Base-by-base conservation (phyloP, 108 stramenopile genomes). In the Aurantiochytrium sp. region DNA sequence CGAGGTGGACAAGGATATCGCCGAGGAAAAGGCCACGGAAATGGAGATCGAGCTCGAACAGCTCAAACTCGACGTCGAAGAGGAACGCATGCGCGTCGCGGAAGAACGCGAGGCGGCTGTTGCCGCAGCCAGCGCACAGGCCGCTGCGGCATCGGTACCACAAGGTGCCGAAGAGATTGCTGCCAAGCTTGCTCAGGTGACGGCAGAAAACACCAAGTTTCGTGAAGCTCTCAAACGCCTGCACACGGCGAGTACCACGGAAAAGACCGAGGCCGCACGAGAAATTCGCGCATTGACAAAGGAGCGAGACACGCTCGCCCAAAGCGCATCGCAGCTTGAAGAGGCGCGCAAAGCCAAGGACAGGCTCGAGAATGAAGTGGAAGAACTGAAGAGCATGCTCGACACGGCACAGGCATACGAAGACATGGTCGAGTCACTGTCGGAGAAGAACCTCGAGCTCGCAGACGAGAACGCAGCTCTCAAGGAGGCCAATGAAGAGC, bases 401-500 rank as follows among this genome's bases (percentile, higher is more conserved):
- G 76, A 83, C 51, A 83, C 76, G 16, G 76, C 76, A 35, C 76
- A 83, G 51, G 76, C 76, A 12, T 83, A 83, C 51, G 76, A 83
- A 53, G n/a, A 23, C n/a, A 83, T 83, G 76, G 76, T 83, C 49
- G 76, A 83, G 51, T n/a, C 19, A 6, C 76, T 83, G 6, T 83
- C 76, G n/a, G 76, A 83, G 25, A 83, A 83, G 76, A 83, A 83
- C 28, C 51, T 83, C 25, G 76, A 83, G 51, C 76, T 83, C 45
- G 76, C 76, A 4, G 76, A 83, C 51, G 76, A 83, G 51, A 83
- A 83, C n/a, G 76, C 76, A 16, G 76, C 45, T 21, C 51, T 83
- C 12, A 47, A 53, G 51, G 76, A 83, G 51, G 76, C 76, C n/a
- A 83, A 83, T 23, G 76, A 83, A 6, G 76, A 83, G 76, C 76